Conservation (phyloP, 1,139 yeast species). For the Geotrichum cucujoidarum region DNA sequence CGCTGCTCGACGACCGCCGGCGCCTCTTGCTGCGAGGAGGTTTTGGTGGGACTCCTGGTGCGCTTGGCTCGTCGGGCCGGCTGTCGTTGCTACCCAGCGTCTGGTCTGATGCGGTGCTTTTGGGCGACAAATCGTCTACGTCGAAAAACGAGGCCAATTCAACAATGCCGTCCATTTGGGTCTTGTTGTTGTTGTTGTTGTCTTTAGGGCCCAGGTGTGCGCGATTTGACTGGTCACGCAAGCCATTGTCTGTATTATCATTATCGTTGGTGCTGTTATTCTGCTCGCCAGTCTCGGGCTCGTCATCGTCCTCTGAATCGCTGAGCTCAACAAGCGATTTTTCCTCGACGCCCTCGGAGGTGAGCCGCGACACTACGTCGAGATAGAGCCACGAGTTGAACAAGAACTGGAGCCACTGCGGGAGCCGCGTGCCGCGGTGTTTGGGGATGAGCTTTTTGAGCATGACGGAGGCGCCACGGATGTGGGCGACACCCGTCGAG, state of each 20-base stretch:
- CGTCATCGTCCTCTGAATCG: slow-evolving; percentile 26
- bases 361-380: slow-evolving; percentile 62
- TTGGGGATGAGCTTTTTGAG: slow-evolving; percentile 36
- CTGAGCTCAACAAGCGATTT: slow-evolving; percentile 18
- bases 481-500: slow-evolving; percentile 61
- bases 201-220: slow-evolving; percentile 1
- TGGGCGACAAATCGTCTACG: slow-evolving; percentile 12
- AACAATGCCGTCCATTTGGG: slow-evolving; percentile 9
- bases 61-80: background rate
- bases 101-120: background rate
- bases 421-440: slow-evolving; percentile 21
- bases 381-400: slow-evolving; percentile 63
- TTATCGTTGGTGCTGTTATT: background rate
- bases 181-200: background rate
- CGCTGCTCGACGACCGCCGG: slow-evolving; percentile 3
- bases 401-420: slow-evolving; percentile 45
- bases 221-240: slow-evolving; percentile 1
- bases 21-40: background rate
- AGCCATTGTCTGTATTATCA: background rate
- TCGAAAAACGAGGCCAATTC: slow-evolving; percentile 17
- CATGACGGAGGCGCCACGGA: slow-evolving; percentile 62
- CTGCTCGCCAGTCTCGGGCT: slow-evolving; percentile 14
- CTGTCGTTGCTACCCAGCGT: background rate
- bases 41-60: too few relatives aligned
- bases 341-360: slow-evolving; percentile 47